Evolutionary conservation across 1,284 basidiomycete genomes (phyloP).

Genomic region (Moniliella sp.): DNA sequence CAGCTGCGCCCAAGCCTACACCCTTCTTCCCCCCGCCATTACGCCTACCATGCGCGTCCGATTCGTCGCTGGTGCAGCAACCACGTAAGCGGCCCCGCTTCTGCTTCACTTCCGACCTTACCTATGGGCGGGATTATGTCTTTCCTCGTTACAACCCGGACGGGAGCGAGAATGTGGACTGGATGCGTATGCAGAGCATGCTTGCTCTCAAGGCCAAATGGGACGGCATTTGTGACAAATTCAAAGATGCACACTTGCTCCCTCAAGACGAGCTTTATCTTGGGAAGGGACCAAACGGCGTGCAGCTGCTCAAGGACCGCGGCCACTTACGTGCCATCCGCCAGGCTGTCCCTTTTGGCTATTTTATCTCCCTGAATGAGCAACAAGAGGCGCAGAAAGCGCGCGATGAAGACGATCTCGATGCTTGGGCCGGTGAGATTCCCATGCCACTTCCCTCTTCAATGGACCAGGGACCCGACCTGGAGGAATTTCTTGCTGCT

Average conservation of each 20-base stretch:
- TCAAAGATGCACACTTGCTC: slow-evolving; percentile 23
- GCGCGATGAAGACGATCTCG: slow-evolving; percentile 2
- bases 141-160: slow-evolving; percentile 8
- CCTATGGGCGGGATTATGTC: neutral
- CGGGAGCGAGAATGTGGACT: slow-evolving; percentile 18
- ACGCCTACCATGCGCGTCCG: too few species aligned
- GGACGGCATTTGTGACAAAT: slow-evolving; percentile 25
- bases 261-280: slow-evolving; percentile 29
- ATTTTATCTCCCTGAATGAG: slow-evolving; percentile 25
- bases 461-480: neutral
- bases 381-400: neutral
- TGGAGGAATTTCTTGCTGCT: slow-evolving; percentile 1
- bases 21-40: neutral
- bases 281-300: slow-evolving; percentile 11
- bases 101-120: neutral
- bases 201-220: slow-evolving; percentile 22
- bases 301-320: slow-evolving; percentile 18
- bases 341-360: slow-evolving; percentile 14
- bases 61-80: too few species aligned
- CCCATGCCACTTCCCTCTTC: neutral
- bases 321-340: slow-evolving; percentile 13
- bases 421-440: slow-evolving; percentile 1
- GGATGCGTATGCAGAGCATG: slow-evolving; percentile 16
- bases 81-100: too few species aligned
- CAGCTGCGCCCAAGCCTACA: neutral